A percentile compares a stretch with the other conserved stretches of the same genome.
phyloP scores from a whole-genome alignment of 2,329 filamentous ascomycete species.

The Xylaria sp. region DNA sequence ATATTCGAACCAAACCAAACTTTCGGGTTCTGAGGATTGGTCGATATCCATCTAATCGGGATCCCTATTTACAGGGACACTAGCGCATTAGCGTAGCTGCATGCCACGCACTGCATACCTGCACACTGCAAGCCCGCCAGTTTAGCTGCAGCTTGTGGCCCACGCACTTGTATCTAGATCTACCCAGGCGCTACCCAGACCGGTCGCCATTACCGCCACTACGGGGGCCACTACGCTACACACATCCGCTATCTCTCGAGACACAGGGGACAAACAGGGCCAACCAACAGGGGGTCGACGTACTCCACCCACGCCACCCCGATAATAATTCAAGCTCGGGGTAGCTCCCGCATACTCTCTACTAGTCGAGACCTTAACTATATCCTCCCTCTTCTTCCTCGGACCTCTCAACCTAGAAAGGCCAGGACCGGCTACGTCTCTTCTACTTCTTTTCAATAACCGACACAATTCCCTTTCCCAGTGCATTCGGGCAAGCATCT shows the following conservation, averaged over 20 bases:
- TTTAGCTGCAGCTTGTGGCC: conserved; percentile 16
- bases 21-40: not conserved
- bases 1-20: not conserved
- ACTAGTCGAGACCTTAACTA: not conserved
- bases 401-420: conserved; percentile 10
- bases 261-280: conserved; percentile 12
- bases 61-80: conserved; percentile 3
- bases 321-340: conserved; percentile 24
- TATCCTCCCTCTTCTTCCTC: not conserved
- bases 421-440: conserved; percentile 23
- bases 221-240: not conserved
- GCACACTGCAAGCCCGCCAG: conserved; percentile 21
- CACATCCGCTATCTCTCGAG: conserved; percentile 13
- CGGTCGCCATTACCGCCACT: not conserved
- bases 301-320: conserved; percentile 21
- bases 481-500: not conserved
- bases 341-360: conserved; percentile 5
- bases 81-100: conserved; percentile 20
- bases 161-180: not conserved
- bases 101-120: conserved; percentile 14
- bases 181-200: not conserved
- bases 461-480: conserved; percentile 1
- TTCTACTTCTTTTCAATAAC: conserved; percentile 13
- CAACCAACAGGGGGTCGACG: conserved; percentile 8
- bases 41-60: not conserved